Conservation (phyloP, 2,329 filamentous ascomycete genomes). For the Gyromitra esculenta region DNA sequence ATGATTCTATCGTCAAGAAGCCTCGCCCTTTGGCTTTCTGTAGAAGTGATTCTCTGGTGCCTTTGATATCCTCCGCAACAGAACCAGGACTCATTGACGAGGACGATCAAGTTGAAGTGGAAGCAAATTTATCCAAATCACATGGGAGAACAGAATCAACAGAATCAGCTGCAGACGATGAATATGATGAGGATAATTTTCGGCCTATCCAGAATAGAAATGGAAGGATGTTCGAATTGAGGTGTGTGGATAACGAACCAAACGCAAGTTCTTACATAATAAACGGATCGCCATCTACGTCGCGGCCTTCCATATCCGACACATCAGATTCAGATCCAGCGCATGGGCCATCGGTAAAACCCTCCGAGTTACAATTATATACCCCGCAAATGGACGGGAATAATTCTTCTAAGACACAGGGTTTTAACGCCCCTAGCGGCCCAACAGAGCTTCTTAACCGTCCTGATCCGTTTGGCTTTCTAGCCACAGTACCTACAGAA, state of each 20-base stretch:
- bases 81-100: not conserved
- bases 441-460: not conserved
- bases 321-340: not conserved
- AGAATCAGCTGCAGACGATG: not conserved
- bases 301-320: not conserved
- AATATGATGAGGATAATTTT: not conserved
- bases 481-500: constrained; percentile 10
- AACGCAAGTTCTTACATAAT: not conserved
- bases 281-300: not conserved
- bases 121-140: not conserved
- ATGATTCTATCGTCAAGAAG: not conserved
- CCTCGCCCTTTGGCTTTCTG: not conserved
- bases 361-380: not conserved
- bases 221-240: not conserved
- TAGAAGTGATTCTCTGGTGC: not conserved
- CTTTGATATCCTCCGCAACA: not conserved
- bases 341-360: not conserved
- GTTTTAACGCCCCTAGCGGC: not conserved
- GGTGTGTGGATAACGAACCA: not conserved
- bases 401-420: not conserved
- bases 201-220: not conserved
- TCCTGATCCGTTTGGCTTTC: constrained; percentile 35
- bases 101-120: not conserved
- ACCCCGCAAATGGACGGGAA: constrained; percentile 15
- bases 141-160: not conserved